Base-by-base conservation (phyloP, 2,329 filamentous ascomycete species). In the Cadophora gregata region DNA sequence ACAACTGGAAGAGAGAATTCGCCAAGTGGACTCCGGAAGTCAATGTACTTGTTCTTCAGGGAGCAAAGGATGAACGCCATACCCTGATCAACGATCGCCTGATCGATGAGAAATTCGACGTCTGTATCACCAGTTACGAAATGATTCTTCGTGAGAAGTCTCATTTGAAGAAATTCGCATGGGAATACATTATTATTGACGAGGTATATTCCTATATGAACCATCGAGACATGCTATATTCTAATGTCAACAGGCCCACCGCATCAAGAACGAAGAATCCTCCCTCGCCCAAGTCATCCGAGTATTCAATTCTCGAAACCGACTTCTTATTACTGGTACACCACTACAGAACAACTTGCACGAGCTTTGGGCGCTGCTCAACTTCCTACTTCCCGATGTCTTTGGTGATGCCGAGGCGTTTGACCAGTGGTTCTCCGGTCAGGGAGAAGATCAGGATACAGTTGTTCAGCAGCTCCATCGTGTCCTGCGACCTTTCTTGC, bases 161-260 rank as follows among this genome's bases (percentile, higher is more conserved):
- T 0, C 93, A 97, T 73, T 80, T 99, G 72, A 97, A 96, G 82
- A 98, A 98, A 79, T 97, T 99, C 78, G 94, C 96, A 0, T 99
- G 96, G 96, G 95, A 99, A 79, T 99, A 99, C 80, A 99, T 99
- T 79, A 97, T 99, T 73, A 97, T 99, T 71, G 96, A 99, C 75
- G 96, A 99, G 81, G 88, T 77, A 73, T 55, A 71, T 21, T 51
- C 9, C 27, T n/a, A 31, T 21, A 16, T 47, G 10, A 14, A 56
- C 9, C 7, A n/a, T 56, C 10, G 7, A 53, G 14, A 12, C n/a
- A 61, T 24, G 24, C 42, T 14, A 8, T 14, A 59, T 65, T 48
- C 68, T 72, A 69, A 70, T 59, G 38, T 42, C 29, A 27, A 50
- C 55, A 78, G 76, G 90, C 96, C 1, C 96, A 99, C 79, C 93